phyloP scores from a whole-genome alignment of 2,329 filamentous ascomycete species.

The Ascochyta fabae region DNA sequence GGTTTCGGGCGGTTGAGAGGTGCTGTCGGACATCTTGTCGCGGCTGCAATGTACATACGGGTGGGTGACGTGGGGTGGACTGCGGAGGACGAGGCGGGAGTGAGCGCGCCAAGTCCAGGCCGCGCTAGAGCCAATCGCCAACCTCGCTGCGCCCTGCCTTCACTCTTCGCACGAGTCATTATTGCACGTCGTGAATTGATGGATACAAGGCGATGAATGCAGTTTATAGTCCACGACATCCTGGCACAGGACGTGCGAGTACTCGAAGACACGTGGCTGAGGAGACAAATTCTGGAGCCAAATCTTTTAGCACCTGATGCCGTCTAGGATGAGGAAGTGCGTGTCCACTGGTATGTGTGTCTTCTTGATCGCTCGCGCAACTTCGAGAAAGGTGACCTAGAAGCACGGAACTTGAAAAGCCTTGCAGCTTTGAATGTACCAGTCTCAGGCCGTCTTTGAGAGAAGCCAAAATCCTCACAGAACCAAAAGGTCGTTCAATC shows the following conservation, averaged over 20 bases:
- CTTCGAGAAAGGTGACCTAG: conserved; percentile 1
- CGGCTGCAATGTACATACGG: conserved; percentile 6
- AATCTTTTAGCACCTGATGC: conserved; percentile 24
- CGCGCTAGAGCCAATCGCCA: conserved; percentile 15
- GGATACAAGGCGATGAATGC: not conserved
- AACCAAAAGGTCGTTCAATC: not conserved
- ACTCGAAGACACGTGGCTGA: conserved; percentile 31
- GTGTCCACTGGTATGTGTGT: not conserved
- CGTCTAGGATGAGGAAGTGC: not conserved
- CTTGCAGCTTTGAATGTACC: conserved; percentile 13
- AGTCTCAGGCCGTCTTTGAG: conserved; percentile 8
- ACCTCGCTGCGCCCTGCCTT: not conserved
- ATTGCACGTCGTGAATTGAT: too few relatives aligned
- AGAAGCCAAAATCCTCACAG: not conserved
- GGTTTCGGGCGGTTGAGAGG: conserved; percentile 37
- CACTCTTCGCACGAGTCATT: not conserved
- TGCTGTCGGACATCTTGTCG: conserved; percentile 42
- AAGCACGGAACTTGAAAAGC: not conserved
- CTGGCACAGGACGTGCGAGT: conserved; percentile 32
- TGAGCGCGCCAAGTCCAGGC: conserved; percentile 5
- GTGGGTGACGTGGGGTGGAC: conserved; percentile 16
- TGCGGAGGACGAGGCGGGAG: conserved; percentile 27
- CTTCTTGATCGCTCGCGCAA: not conserved
- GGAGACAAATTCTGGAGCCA: conserved; percentile 18
- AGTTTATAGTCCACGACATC: conserved; percentile 27